Percentiles rank a stretch among this genome's conserved stretches.
Conservation (phyloP, 2,329 filamentous ascomycete genomes). For the Fusarium redolens region DNA sequence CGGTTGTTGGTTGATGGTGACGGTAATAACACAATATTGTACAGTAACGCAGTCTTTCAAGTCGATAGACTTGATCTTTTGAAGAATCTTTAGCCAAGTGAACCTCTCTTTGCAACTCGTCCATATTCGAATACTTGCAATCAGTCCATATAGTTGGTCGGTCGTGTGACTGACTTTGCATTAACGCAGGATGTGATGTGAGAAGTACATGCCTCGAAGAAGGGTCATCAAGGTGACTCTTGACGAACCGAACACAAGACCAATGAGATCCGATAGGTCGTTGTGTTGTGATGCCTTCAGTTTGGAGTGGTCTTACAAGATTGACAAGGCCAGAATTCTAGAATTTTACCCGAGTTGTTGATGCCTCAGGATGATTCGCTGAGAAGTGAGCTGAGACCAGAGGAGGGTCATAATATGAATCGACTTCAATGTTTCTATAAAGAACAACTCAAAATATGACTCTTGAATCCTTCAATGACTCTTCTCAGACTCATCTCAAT, state of each 20-base stretch:
- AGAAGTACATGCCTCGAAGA: not conserved
- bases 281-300: conserved; percentile 29
- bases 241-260: not conserved
- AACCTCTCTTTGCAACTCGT: not conserved
- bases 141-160: not conserved
- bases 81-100: conserved; percentile 1
- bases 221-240: not conserved
- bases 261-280: not conserved
- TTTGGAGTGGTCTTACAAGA: conserved; percentile 22
- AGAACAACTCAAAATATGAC: conserved; percentile 23
- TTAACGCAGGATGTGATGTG: not conserved
- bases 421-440: not conserved
- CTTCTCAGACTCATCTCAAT: conserved; percentile 1
- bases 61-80: not conserved
- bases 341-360: conserved; percentile 28
- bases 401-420: not conserved
- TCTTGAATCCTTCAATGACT: conserved; percentile 33
- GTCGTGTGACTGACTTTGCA: conserved; percentile 2
- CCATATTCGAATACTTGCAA: conserved; percentile 17
- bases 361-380: conserved; percentile 40
- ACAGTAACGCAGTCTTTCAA: not conserved
- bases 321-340: conserved; percentile 3
- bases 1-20: not conserved
- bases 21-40: conserved; percentile 22
- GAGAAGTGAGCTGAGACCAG: not conserved